Percentiles rank a stretch among this genome's conserved stretches.
phyloP scores from a whole-genome alignment of 208 protist genomes.

The Leishmania lainsoni region DNA sequence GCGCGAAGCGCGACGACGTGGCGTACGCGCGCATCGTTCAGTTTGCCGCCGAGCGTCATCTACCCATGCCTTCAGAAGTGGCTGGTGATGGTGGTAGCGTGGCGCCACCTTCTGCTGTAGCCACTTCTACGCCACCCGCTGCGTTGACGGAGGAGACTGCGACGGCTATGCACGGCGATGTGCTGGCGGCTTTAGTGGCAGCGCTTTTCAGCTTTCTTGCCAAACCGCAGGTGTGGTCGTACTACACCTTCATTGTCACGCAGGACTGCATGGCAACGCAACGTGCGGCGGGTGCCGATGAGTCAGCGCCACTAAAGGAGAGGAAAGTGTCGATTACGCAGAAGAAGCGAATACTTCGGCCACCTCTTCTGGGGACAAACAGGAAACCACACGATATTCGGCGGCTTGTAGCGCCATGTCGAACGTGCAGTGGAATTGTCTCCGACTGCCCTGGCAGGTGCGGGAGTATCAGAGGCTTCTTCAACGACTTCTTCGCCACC shows the following conservation, averaged over 20 bases:
- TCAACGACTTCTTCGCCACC: conserved; percentile 14
- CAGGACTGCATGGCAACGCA: conserved; percentile 2
- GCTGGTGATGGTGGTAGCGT: neutral
- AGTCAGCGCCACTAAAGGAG: neutral
- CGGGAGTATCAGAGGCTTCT: conserved; percentile 21
- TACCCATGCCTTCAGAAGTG: conserved; percentile 16
- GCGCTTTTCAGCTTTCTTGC: conserved; percentile 23
- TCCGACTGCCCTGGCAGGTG: conserved; percentile 24
- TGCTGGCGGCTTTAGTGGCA: conserved; percentile 23
- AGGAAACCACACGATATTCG: conserved; percentile 1
- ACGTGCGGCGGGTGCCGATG: neutral
- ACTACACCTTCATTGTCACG: conserved; percentile 6
- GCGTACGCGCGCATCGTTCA: conserved; percentile 18
- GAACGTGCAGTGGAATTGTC: conserved; percentile 5
- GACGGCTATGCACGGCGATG: conserved; percentile 31
- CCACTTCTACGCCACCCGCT: neutral
- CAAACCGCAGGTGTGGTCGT: conserved; percentile 28
- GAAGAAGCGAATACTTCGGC: neutral
- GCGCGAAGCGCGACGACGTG: conserved; percentile 18
- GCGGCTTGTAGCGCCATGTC: conserved; percentile 27
- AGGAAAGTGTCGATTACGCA: neutral
- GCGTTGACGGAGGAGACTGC: neutral
- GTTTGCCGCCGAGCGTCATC: conserved; percentile 20
- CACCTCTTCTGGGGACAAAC: neutral
- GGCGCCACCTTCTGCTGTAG: neutral